Evolutionary conservation across 2,329 filamentous ascomycete species (phyloP).

Genomic region (Hypocrella siamensis): DNA sequence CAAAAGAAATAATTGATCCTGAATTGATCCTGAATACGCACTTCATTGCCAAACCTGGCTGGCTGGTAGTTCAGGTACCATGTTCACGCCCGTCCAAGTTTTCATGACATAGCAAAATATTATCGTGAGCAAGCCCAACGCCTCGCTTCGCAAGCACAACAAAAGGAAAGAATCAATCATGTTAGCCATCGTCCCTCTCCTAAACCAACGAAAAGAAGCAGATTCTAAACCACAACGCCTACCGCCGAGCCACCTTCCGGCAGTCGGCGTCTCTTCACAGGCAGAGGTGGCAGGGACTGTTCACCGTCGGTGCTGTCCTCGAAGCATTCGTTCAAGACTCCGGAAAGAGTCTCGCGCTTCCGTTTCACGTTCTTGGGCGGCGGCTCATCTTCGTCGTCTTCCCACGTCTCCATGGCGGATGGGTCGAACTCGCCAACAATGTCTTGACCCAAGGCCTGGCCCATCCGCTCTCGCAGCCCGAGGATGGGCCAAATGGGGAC

Average conservation of each 20-base stretch:
- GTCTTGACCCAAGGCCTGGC: slow-evolving; percentile 34
- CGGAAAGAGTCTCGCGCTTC: slow-evolving; percentile 19
- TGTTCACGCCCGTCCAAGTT: too few relatives aligned
- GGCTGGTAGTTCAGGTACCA: too few relatives aligned
- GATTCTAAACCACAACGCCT: slow-evolving; percentile 15
- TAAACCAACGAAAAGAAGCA: too few relatives aligned
- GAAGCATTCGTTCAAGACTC: slow-evolving; percentile 24
- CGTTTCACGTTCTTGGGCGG: slow-evolving; percentile 10
- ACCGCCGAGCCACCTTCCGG: slow-evolving; percentile 13
- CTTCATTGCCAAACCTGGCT: too few relatives aligned
- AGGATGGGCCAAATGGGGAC: slow-evolving; percentile 39
- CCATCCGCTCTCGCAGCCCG: slow-evolving; percentile 38
- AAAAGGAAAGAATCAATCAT: too few relatives aligned
- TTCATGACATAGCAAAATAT: too few relatives aligned
- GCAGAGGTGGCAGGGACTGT: slow-evolving; percentile 12
- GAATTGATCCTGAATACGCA: too few relatives aligned
- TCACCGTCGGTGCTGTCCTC: slow-evolving; percentile 21
- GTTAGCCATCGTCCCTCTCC: too few relatives aligned
- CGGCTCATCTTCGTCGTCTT: slow-evolving; percentile 15
- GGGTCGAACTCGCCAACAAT: slow-evolving; percentile 27
- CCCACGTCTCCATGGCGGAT: slow-evolving; percentile 29
- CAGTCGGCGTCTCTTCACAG: slow-evolving; percentile 18
- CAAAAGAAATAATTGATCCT: too few relatives aligned
- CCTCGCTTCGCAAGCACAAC: too few relatives aligned
- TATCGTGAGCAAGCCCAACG: too few relatives aligned